Conservation (phyloP, 202 grass and related monocot species). For the Bolboschoenoplectus hybrid region DNA sequence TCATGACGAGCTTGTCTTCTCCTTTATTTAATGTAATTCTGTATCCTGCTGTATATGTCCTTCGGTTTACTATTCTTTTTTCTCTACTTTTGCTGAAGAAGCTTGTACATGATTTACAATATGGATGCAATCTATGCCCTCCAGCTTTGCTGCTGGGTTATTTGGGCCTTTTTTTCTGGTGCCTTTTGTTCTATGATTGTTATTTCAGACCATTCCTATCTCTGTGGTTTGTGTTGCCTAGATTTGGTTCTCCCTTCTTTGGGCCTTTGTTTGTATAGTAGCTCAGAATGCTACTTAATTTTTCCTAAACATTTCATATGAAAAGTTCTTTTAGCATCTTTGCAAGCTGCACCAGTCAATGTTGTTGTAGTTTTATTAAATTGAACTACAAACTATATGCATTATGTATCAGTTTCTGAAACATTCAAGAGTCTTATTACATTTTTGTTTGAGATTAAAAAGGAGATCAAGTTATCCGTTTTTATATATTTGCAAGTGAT, state of each 20-base stretch:
- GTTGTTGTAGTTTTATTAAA: neutral
- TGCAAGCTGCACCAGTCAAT: neutral
- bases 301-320: constrained; percentile 5
- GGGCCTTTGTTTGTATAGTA: neutral
- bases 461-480: too few species aligned
- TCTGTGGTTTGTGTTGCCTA: neutral
- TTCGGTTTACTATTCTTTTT: neutral
- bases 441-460: too few species aligned
- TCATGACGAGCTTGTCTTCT: constrained; percentile 42
- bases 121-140: neutral
- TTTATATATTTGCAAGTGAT: too few species aligned
- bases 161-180: neutral
- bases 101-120: constrained; percentile 14
- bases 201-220: neutral
- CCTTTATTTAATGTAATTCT: constrained; percentile 7
- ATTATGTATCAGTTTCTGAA: neutral
- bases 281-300: neutral
- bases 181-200: neutral
- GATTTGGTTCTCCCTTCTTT: neutral
- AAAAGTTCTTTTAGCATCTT: neutral
- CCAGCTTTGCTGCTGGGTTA: neutral
- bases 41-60: neutral
- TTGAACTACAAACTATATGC: neutral
- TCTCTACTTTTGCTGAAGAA: neutral
- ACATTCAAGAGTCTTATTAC: neutral